Conservation (phyloP, 768 basidiomycete species). For the Pisolithus albus region DNA sequence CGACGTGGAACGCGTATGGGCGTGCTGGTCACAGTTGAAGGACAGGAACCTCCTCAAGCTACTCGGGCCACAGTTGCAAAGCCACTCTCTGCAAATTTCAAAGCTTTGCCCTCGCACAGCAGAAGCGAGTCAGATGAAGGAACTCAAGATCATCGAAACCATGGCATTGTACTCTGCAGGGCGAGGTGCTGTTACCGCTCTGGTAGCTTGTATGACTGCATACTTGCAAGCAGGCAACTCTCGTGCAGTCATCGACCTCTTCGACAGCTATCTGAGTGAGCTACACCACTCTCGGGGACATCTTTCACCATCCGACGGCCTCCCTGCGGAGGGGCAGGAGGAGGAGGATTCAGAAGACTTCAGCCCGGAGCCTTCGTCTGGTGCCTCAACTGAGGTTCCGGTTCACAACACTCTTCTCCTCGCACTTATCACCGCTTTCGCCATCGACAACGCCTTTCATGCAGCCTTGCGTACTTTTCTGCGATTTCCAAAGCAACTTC, state of each 20-base stretch:
- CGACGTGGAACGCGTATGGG: conserved; percentile 25
- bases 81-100: conserved; percentile 33
- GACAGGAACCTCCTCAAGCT: conserved; percentile 37
- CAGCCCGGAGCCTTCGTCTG: conserved; percentile 15
- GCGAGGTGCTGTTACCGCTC: conserved; percentile 37
- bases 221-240: conserved; percentile 38
- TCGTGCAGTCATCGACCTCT: conserved; percentile 39
- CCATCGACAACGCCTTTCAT: conserved; percentile 51
- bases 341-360: conserved; percentile 21
- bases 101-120: conserved; percentile 18
- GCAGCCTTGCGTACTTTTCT: conserved; percentile 44
- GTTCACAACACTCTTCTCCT: conserved; percentile 38
- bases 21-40: conserved; percentile 40
- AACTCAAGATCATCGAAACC: conserved; percentile 32
- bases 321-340: conserved; percentile 6
- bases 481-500: conserved; percentile 31
- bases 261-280: conserved; percentile 31
- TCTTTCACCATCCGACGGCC: conserved; percentile 11
- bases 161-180: conserved; percentile 47
- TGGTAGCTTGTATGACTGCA: conserved; percentile 44
- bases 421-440: conserved; percentile 53
- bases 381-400: conserved; percentile 7
- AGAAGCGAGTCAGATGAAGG: conserved; percentile 20
- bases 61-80: conserved; percentile 39
- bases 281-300: conserved; percentile 16